Evolutionary conservation across 331 rosid species (phyloP).

Genomic region (Ulmus americana): DNA sequence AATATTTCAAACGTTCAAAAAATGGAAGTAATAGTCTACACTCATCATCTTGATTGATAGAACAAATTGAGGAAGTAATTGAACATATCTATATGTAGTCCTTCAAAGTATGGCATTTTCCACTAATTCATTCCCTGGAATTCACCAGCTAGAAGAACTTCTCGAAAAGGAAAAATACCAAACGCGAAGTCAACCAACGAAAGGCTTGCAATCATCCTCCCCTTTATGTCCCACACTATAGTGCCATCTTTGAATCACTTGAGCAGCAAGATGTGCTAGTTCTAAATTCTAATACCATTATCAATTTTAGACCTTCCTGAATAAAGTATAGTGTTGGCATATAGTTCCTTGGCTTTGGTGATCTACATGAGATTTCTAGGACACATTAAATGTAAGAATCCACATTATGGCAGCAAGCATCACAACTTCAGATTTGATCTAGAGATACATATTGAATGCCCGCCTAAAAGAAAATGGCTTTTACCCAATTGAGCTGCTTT

Average conservation of each 20-base stretch:
- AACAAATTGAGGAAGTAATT: background rate
- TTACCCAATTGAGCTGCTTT: conserved; percentile 9
- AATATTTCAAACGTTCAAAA: background rate
- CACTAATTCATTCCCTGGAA: background rate
- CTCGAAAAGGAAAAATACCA: background rate
- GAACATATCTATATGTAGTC: background rate
- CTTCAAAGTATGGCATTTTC: conserved; percentile 1
- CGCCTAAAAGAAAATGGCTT: conserved; percentile 3
- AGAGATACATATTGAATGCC: background rate
- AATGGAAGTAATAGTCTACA: background rate
- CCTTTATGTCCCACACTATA: background rate
- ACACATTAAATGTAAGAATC: background rate
- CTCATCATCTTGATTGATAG: background rate
- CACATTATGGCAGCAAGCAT: background rate
- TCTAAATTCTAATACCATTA: background rate
- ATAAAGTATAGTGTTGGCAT: background rate
- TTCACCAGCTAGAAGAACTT: too few relatives aligned
- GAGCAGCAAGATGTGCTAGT: background rate
- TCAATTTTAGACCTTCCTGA: background rate
- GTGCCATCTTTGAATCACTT: background rate
- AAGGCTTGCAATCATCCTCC: background rate
- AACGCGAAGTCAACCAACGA: background rate
- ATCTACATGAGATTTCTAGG: background rate
- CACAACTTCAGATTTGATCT: background rate
- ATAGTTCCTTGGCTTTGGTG: background rate